Evolutionary conservation across 1,284 basidiomycete genomes (phyloP).

Genomic region (Cutaneotrichosporon sp.): DNA sequence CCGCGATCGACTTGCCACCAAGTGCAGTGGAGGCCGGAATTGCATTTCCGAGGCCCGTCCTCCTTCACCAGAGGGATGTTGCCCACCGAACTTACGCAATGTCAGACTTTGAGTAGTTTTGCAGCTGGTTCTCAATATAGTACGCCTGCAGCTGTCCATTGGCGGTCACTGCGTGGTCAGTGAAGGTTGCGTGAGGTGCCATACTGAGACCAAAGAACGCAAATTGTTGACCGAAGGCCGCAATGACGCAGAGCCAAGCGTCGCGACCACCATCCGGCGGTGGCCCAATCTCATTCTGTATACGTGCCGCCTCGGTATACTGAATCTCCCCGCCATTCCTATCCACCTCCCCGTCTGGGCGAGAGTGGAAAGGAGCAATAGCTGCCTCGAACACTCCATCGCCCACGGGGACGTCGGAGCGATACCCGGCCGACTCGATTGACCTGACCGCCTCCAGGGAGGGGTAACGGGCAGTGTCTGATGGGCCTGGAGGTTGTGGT

Average conservation of each 20-base stretch:
- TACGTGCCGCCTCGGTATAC: background rate
- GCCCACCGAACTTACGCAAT: slow-evolving; percentile 44
- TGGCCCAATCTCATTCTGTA: slow-evolving; percentile 24
- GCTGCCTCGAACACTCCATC: background rate
- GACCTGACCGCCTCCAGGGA: background rate
- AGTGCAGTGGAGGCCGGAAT: no score
- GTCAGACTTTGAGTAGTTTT: slow-evolving; percentile 28
- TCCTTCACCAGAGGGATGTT: no score
- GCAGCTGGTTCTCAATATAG: slow-evolving; percentile 38
- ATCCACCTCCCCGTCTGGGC: background rate
- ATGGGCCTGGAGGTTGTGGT: no score
- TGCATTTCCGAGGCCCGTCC: no score
- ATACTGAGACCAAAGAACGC: slow-evolving; percentile 44
- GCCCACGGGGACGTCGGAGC: background rate
- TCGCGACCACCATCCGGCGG: slow-evolving; percentile 44
- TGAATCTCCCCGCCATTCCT: background rate
- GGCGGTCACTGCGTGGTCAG: slow-evolving; percentile 25
- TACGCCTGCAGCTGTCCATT: slow-evolving; percentile 41
- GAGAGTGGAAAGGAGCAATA: background rate
- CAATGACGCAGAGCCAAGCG: slow-evolving; percentile 40
- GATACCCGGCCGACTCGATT: background rate
- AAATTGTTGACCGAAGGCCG: slow-evolving; percentile 38
- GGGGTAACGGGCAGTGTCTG: background rate
- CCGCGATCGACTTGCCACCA: no score
- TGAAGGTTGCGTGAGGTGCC: background rate